Base-by-base conservation (phyloP, 2,329 filamentous ascomycete species). In the Beauveria pseudobassiana region DNA sequence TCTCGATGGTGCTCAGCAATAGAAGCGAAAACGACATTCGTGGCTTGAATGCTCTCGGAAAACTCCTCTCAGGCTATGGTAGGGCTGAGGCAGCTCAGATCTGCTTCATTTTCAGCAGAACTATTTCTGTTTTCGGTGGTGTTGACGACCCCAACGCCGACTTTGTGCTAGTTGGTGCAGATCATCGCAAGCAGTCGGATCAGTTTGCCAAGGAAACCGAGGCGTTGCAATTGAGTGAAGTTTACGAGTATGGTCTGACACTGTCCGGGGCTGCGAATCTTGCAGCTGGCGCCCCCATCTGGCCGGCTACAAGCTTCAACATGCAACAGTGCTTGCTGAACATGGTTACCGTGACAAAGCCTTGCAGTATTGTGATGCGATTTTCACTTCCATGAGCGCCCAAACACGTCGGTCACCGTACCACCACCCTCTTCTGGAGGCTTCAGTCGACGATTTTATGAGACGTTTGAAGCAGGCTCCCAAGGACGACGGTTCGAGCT, bases 1-100 rank as follows among this genome's bases (percentile, higher is more conserved):
- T 98, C 45, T 85, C 88, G 2, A 78, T 99, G 63, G 85, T 98
- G 28, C 75, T 97, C 48, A 93, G 90, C 75, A 99, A 99, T 74
- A 87, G 95, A 64, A 96, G 89, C 64, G 75, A 82, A 2, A 88
- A 90, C 30, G 95, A 99, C 73, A 81, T 83, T 10, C 84, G 87
- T 62, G 92, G 92, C 6, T 76, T 99, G 30, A 81, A 89, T 61
- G 86, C 91, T 0, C 82, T 99, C 30, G 93, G 93, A 16, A 89
- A 86, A 64, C 80, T 99, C 12, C 78, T 99, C 18, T 85, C 88
- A 14, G 86, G 89, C 50, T 99, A 99, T 72, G 90, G 91, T 43
- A 84, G 96, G 64, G 86, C 89, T 12, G 93, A 98, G 73, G 96
- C 96, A 22, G 92, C 93, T 26, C 95, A 98, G 66, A 88, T 95